These are phyloP conservation scores for Coemansia sp. DNA, from an alignment of 192 early-diverging fungal genomes.

Conservation along the genomic window DNA sequence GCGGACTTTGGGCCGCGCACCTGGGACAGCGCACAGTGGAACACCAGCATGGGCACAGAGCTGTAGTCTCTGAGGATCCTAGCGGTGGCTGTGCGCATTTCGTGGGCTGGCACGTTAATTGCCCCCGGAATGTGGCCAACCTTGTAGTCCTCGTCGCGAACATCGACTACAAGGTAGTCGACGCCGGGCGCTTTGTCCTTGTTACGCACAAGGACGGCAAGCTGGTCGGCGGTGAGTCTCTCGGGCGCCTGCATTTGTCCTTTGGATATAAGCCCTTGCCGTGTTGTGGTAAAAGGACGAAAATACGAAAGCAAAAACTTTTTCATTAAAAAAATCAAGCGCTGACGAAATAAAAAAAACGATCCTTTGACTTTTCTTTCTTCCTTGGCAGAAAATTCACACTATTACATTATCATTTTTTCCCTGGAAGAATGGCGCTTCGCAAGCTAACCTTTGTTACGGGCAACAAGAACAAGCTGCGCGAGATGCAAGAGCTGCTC, in stretches of 20 bases:
- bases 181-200: conserved; percentile 58
- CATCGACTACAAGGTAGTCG: conserved; percentile 79
- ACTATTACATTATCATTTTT: neutral
- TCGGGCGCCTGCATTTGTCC: neutral
- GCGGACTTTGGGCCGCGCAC: conserved; percentile 78
- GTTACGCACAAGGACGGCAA: conserved; percentile 63
- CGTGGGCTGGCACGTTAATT: conserved; percentile 71
- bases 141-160: conserved; percentile 62
- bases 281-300: neutral
- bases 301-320: neutral
- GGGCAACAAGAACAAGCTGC: conserved; percentile 96
- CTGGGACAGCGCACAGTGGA: conserved; percentile 90
- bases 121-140: conserved; percentile 81
- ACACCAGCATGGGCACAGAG: conserved; percentile 68
- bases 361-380: neutral
- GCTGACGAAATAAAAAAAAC: neutral
- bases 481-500: conserved; percentile 86
- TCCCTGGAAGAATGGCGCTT: conserved; percentile 24
- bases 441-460: conserved; percentile 81
- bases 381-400: too few species aligned
- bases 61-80: conserved; percentile 58
- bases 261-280: conserved; percentile 1
- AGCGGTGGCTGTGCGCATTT: conserved; percentile 57
- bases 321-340: neutral
- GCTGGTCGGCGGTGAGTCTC: conserved; percentile 40